Evolutionary conservation across 768 basidiomycete species (phyloP), one percentile per base, ranked within the genome.

Genomic region (Boletellus emodensis): DNA sequence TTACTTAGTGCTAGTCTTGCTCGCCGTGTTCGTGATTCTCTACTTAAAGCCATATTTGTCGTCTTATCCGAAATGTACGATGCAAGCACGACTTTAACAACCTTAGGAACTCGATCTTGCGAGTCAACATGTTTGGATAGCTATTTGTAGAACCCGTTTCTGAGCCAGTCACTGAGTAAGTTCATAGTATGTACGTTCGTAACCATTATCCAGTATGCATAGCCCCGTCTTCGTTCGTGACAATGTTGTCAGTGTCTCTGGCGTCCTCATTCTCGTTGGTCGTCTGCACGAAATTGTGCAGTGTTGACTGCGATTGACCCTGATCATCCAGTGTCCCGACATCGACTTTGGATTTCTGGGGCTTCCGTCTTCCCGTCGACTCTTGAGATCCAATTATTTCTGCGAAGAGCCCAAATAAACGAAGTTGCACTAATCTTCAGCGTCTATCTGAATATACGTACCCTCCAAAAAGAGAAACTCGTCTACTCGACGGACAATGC

Each of bases 381-480:
- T 78, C 79, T 37, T 75, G 70, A 73, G 75, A 82, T 43, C 77
- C 78, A 33, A 86, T 76, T 46, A 84, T 76, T 63, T 86, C 84
- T 86, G 52, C 3, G 45, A 28, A 36, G 10, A 41, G 6, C 26
- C 15, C 15, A 33, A 17, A 42, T 57, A 35, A 46, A 22, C 17
- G 32, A 49, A 15, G n/a, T 36, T 40, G 24, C 26, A 8, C 20
- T 10, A 32, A 34, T 41, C 10, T 13, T 30, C 30, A n/a, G 34
- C 4, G 17, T 22, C 20, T 10, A 22, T 44, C 13, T 22, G 4
- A 3, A 24, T 22, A 1, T 8, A 39, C 69, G 14, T 56, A 87
- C 88, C 89, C 67, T 88, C 84, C 6, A 91, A 76, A 61, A 91
- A 91, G 40, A 85, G 61, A 58, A 87, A 90, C 54, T 91, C 89